phyloP scores from a whole-genome alignment of 75 land plant genomes.

The Cunninghamia lanceolata region DNA sequence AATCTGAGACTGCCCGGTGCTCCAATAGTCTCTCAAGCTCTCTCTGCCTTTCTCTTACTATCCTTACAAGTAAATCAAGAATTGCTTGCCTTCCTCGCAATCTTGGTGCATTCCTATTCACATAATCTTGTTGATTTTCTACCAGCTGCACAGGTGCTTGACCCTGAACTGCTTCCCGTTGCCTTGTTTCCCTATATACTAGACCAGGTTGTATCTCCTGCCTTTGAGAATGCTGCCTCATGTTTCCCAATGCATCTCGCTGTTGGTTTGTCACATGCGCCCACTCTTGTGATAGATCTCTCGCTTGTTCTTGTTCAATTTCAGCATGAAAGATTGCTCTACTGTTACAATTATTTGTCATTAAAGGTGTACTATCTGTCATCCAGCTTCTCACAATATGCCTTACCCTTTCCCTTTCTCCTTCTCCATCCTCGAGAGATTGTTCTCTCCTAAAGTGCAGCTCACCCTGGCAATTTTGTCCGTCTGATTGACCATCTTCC shows the following conservation, averaged over 20 bases:
- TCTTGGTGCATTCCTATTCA: constrained; percentile 9
- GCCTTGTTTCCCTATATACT: constrained; percentile 27
- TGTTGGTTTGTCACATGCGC: constrained; percentile 75
- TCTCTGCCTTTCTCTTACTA: constrained; percentile 34
- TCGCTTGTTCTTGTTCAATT: constrained; percentile 81
- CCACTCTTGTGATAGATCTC: constrained; percentile 77
- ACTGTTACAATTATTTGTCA: constrained; percentile 19
- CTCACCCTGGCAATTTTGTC: constrained; percentile 14
- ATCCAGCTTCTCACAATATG: constrained; percentile 45
- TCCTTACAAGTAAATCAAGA: constrained; percentile 27
- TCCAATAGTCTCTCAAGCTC: constrained; percentile 40
- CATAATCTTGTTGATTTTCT: constrained; percentile 49
- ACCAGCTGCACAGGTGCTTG: constrained; percentile 31
- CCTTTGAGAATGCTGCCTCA: background rate
- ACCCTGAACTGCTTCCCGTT: constrained; percentile 20
- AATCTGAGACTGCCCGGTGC: constrained; percentile 35
- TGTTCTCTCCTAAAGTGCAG: constrained; percentile 3
- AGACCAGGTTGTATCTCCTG: constrained; percentile 5
- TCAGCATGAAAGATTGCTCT: constrained; percentile 67
- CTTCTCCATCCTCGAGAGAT: constrained; percentile 18
- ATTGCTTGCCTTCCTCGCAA: constrained; percentile 20
- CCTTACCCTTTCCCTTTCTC: constrained; percentile 51
- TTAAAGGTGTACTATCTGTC: constrained; percentile 33
- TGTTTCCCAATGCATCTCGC: constrained; percentile 31
- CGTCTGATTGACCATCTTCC: constrained; percentile 31